phyloP scores from a whole-genome alignment of 75 land plant species.

The Selaginella tamariscina region DNA sequence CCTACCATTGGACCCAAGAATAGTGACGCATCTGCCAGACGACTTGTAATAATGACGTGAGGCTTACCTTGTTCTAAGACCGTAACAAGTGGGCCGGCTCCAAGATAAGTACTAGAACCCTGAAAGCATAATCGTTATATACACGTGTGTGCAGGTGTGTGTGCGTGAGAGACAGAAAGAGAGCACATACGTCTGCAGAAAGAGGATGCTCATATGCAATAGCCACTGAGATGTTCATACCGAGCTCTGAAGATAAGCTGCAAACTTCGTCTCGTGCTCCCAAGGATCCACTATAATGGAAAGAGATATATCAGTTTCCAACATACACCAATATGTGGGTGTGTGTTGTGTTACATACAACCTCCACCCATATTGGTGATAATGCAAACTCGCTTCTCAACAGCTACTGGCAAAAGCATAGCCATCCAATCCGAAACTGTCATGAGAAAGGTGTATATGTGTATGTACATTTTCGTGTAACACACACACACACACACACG shows the following conservation, averaged over 20 bases:
- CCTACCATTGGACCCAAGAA: conserved; percentile 90
- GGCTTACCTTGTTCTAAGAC: conserved; percentile 60
- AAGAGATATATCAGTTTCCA: conserved; percentile 8
- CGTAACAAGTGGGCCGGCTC: conserved; percentile 74
- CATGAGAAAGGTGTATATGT: no score
- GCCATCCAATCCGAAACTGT: conserved; percentile 81
- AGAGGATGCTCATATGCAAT: conserved; percentile 41
- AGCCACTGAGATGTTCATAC: conserved; percentile 47
- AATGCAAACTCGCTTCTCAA: conserved; percentile 51
- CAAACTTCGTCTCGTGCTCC: conserved; percentile 74
- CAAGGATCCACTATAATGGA: conserved; percentile 54
- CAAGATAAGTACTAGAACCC: conserved; percentile 73
- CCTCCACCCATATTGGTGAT: conserved; percentile 97
- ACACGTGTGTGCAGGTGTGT: no score
- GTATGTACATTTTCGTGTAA: no score
- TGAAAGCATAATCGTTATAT: conserved; percentile 11
- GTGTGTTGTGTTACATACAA: conserved; percentile 16
- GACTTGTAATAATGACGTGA: conserved; percentile 61
- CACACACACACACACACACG: no score
- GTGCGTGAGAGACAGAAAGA: no score
- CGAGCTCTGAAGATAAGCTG: conserved; percentile 43
- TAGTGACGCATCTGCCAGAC: conserved; percentile 85
- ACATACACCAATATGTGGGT: not conserved
- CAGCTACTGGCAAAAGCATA: conserved; percentile 57
- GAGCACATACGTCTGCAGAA: not conserved